These are phyloP conservation scores for Tilletiopsis washingtonensis DNA, from an alignment of 1,284 basidiomycete genomes.

Conservation along the genomic window DNA sequence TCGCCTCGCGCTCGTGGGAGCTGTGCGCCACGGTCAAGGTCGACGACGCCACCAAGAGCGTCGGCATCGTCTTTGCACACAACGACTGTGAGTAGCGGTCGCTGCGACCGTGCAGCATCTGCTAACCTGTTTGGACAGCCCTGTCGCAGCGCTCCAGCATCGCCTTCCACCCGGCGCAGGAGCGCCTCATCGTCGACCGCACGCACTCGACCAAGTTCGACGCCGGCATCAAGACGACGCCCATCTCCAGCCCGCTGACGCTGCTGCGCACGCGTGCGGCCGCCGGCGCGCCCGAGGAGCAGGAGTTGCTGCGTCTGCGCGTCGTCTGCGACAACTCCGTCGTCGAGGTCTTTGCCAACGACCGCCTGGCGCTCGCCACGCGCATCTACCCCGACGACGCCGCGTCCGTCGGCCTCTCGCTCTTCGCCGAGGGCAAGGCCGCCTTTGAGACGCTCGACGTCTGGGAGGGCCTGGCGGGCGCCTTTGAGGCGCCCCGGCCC, in stretches of 20 bases:
- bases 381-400: constrained; percentile 23
- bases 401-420: constrained; percentile 8
- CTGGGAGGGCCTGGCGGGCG: neutral
- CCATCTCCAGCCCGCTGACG: constrained; percentile 6
- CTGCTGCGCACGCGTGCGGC: constrained; percentile 4
- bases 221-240: constrained; percentile 13
- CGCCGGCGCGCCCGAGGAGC: neutral
- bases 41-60: constrained; percentile 4
- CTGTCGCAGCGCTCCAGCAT: constrained; percentile 8
- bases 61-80: constrained; percentile 17
- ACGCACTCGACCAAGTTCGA: constrained; percentile 9
- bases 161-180: constrained; percentile 8
- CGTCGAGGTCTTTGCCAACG: constrained; percentile 31
- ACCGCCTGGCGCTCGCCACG: constrained; percentile 19
- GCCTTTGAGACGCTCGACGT: neutral
- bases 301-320: constrained; percentile 11
- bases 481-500: too few species aligned
- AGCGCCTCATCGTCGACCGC: constrained; percentile 19
- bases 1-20: neutral
- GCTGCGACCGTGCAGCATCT: neutral
- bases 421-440: constrained; percentile 10
- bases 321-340: constrained; percentile 32
- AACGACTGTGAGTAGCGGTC: neutral
- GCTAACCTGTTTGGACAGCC: constrained; percentile 1
- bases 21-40: constrained; percentile 10